Conservation (phyloP, 2,329 filamentous ascomycete genomes). For the Phaeosphaeriaceae sp. region DNA sequence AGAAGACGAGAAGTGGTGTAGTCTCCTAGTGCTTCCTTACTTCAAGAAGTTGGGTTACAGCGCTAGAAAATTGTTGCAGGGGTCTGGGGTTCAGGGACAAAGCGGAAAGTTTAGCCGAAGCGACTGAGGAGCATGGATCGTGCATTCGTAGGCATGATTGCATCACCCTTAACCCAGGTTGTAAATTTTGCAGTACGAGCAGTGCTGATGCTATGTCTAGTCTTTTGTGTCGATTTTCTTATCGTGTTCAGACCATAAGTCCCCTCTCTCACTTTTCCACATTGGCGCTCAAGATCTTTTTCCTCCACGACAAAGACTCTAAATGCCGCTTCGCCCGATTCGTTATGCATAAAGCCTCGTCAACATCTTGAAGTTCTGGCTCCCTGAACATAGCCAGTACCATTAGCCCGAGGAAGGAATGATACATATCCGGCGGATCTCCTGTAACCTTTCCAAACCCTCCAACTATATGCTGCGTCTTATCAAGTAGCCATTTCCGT, state of each 20-base stretch:
- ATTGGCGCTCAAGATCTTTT: conserved; percentile 24
- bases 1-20: neutral
- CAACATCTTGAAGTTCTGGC: conserved; percentile 70
- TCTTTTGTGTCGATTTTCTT: conserved; percentile 9
- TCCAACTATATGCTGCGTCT: conserved; percentile 83
- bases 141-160: neutral
- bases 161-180: no score
- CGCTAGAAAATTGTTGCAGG: conserved; percentile 32
- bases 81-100: conserved; percentile 10
- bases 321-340: conserved; percentile 55
- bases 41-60: conserved; percentile 1
- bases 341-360: conserved; percentile 79
- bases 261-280: neutral
- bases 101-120: conserved; percentile 17
- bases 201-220: neutral
- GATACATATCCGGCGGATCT: conserved; percentile 72
- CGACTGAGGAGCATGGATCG: neutral
- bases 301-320: conserved; percentile 47
- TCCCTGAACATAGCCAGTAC: conserved; percentile 78
- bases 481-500: conserved; percentile 79
- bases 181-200: no score
- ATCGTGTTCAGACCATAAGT: conserved; percentile 4
- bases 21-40: neutral
- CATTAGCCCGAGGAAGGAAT: conserved; percentile 86
- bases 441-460: conserved; percentile 56